Conservation (phyloP, 164 flowering plant genomes). For the Hamamelis virginiana region DNA sequence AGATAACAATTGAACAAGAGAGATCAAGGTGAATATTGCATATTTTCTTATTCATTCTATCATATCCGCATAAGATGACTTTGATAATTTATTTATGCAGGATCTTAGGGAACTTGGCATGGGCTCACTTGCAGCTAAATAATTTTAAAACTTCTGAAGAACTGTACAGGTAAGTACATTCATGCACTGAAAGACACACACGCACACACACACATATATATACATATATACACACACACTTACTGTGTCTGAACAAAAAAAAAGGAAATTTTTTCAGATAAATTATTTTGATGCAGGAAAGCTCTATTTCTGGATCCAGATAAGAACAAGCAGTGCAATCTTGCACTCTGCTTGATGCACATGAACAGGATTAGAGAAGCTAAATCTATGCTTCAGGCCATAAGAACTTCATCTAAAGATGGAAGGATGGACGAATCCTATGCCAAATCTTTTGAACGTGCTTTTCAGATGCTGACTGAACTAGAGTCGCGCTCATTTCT, state of each 20-base stretch:
- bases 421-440: constrained; percentile 47
- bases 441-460: constrained; percentile 73
- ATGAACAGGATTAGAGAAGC: constrained; percentile 64
- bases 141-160: constrained; percentile 59
- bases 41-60: neutral
- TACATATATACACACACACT: too few species aligned
- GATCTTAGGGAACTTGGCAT: constrained; percentile 84
- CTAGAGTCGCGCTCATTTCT: constrained; percentile 33
- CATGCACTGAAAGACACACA: neutral
- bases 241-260: neutral
- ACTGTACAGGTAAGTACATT: constrained; percentile 52
- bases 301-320: constrained; percentile 70
- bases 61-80: neutral
- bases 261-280: neutral
- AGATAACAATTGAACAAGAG: constrained; percentile 68
- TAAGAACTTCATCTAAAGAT: constrained; percentile 33
- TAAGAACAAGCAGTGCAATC: constrained; percentile 85
- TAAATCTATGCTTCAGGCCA: constrained; percentile 47
- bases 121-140: constrained; percentile 77
- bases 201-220: too few species aligned
- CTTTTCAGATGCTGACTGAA: constrained; percentile 49
- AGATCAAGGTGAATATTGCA: constrained; percentile 50
- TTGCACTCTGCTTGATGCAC: constrained; percentile 81
- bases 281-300: constrained; percentile 46
- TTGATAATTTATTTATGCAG: constrained; percentile 28